A percentile compares a stretch with the other conserved stretches of the same genome.
phyloP scores from a whole-genome alignment of 2,329 filamentous ascomycete genomes.

The Triangularia setosa region DNA sequence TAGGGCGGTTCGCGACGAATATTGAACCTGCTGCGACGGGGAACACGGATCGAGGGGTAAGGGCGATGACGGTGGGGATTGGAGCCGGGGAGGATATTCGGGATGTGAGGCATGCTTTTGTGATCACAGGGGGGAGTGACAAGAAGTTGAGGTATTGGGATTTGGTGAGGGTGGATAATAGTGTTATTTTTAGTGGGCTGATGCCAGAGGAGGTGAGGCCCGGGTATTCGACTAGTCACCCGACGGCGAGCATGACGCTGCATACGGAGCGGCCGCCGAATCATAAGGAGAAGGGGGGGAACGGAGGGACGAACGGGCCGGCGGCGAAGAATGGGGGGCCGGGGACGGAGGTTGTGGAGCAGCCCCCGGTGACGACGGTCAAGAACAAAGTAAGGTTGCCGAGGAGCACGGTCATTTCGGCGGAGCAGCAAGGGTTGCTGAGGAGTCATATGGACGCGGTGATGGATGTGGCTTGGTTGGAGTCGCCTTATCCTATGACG shows the following conservation, averaged over 20 bases:
- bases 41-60: slow-evolving; percentile 63
- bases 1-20: slow-evolving; percentile 75
- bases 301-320: slow-evolving; percentile 22
- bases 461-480: slow-evolving; percentile 81
- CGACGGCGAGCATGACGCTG: slow-evolving; percentile 59
- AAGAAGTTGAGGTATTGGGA: slow-evolving; percentile 96
- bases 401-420: slow-evolving; percentile 77
- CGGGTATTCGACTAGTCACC: slow-evolving; percentile 64
- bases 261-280: slow-evolving; percentile 59
- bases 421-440: slow-evolving; percentile 82
- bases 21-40: slow-evolving; percentile 58
- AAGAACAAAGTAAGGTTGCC: slow-evolving; percentile 50
- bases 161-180: slow-evolving; percentile 70
- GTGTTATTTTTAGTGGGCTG: slow-evolving; percentile 75
- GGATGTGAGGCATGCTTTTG: slow-evolving; percentile 74
- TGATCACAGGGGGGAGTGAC: slow-evolving; percentile 84
- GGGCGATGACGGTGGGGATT: slow-evolving; percentile 69
- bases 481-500: slow-evolving; percentile 88
- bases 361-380: too few species aligned
- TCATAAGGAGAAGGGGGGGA: slow-evolving; percentile 30
- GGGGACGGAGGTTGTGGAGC: slow-evolving; percentile 29
- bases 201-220: slow-evolving; percentile 66
- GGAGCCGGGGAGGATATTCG: slow-evolving; percentile 48
- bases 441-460: slow-evolving; percentile 85
- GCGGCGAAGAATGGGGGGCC: slow-evolving; percentile 30